These are phyloP conservation scores for Peltaster fructicola DNA, from an alignment of 2,329 filamentous ascomycete genomes.

Conservation along the genomic window DNA sequence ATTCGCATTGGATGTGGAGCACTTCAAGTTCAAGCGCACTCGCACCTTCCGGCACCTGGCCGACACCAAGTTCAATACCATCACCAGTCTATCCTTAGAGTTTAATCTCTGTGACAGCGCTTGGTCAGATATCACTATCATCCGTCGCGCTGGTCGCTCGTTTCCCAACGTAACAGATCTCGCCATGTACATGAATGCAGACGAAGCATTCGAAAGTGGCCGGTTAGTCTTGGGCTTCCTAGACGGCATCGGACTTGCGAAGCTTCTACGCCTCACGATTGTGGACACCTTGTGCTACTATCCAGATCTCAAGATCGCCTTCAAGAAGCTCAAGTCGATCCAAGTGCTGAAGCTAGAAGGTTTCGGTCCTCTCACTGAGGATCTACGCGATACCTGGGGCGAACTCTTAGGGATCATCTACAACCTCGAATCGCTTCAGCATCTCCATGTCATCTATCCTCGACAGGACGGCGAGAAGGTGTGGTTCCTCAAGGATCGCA, in stretches of 20 bases:
- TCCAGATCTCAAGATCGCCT: background rate
- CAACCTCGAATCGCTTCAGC: conserved; percentile 9
- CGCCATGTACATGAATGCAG: conserved; percentile 3
- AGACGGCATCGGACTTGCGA: conserved; percentile 1
- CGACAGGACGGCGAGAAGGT: conserved; percentile 8
- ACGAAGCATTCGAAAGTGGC: background rate
- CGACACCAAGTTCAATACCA: conserved; percentile 1
- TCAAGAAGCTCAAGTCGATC: background rate
- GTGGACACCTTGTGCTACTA: background rate
- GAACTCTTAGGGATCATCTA: conserved; percentile 10
- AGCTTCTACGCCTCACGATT: conserved; percentile 1
- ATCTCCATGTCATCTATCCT: conserved; percentile 14
- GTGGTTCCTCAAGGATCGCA: conserved; percentile 12
- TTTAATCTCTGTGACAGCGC: background rate
- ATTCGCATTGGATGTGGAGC: conserved; percentile 1
- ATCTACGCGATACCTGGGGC: conserved; percentile 12
- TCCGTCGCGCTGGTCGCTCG: background rate
- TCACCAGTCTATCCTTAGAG: conserved; percentile 1
- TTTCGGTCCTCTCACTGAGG: conserved; percentile 8
- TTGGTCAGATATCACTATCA: background rate
- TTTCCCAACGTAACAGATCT: conserved; percentile 8
- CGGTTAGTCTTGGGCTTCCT: conserved; percentile 1
- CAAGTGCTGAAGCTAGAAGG: conserved; percentile 3
- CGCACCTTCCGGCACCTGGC: conserved; percentile 1
- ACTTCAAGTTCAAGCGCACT: conserved; percentile 6